Evolutionary conservation across 148 eudicot genomes (phyloP), one percentile per base, ranked within the genome.

Genomic region (Simmondsia chinensis): DNA sequence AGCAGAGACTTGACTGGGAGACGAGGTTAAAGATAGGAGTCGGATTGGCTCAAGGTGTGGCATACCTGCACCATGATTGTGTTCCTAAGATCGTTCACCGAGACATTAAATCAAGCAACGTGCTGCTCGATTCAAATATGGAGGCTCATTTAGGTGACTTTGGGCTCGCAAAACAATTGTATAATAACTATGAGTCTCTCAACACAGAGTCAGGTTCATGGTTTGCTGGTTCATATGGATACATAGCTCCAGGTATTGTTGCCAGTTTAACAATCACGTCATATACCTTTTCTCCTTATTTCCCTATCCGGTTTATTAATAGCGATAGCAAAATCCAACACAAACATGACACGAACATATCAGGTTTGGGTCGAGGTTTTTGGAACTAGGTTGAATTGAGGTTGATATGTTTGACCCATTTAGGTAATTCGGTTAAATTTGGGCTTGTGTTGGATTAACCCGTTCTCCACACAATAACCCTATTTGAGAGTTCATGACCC

Each of bases 111-210:
- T 76, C 99, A 0, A 82, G 95, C 62, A 91, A 91, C 46, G 18
- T 91, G 39, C 49, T 91, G 57, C 68, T 91, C 15, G 99, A 91
- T 62, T 65, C 79, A 0, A 56, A 82, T 47, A 76, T 91, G 99
- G 99, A 82, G 59, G 94, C 95, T 14, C 99, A 86, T 50, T 66
- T 91, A 53, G 99, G 99, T 13, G 99, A 91, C 64, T 91, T 91
- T 27, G 99, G 99, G 54, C 72, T 91, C 13, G 99, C 99, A 7
- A 91, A 91, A 60, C 77, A 75, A 7, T 38, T 91, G 13, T 48
- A 47, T 11, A 70, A 58, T 43, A 64, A 51, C 34, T 61, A 44
- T 32, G 82, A 89, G 14, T 78, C 93, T 0, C 9, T 73, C 14
- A 74, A 80, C 32, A 91, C 88, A 0, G 95, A 91, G 36, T 91